These are phyloP conservation scores for Pleurostoma richardsiae DNA, from an alignment of 2,329 filamentous ascomycete species.

Conservation along the genomic window DNA sequence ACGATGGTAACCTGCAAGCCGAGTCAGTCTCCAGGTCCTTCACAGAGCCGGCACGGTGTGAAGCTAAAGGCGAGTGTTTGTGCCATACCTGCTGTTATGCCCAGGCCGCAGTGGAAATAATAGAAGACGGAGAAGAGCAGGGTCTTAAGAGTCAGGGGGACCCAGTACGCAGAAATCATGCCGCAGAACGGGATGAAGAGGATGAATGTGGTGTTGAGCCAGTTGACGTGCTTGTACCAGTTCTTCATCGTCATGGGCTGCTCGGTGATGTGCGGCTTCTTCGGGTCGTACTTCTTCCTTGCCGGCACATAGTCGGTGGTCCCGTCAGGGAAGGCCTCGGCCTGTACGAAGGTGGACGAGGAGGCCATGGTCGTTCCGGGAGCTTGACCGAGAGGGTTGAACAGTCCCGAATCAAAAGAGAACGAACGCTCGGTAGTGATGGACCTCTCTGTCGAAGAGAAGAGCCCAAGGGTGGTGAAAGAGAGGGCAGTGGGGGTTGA, in stretches of 20 bases:
- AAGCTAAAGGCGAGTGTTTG: slow-evolving; percentile 17
- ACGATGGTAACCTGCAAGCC: slow-evolving; percentile 62
- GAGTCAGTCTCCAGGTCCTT: background rate
- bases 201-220: slow-evolving; percentile 83
- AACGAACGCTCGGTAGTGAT: background rate
- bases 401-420: background rate
- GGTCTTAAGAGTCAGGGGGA: slow-evolving; percentile 68
- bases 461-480: background rate
- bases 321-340: slow-evolving; percentile 43
- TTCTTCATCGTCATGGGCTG: slow-evolving; percentile 74
- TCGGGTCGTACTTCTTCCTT: slow-evolving; percentile 43
- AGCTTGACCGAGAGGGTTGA: background rate
- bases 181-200: slow-evolving; percentile 71
- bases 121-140: slow-evolving; percentile 69
- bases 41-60: background rate
- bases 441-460: too few relatives aligned
- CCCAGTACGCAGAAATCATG: slow-evolving; percentile 71
- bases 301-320: slow-evolving; percentile 51
- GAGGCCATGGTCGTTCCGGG: slow-evolving; percentile 20
- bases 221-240: slow-evolving; percentile 92
- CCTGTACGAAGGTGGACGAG: slow-evolving; percentile 33
- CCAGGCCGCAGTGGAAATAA: slow-evolving; percentile 80
- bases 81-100: slow-evolving; percentile 65
- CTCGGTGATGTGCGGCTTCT: slow-evolving; percentile 84
- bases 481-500: background rate